Evolutionary conservation across 1,139 yeast species (phyloP), one percentile per base, ranked within the genome.

Genomic region (Candida sanyaensis): DNA sequence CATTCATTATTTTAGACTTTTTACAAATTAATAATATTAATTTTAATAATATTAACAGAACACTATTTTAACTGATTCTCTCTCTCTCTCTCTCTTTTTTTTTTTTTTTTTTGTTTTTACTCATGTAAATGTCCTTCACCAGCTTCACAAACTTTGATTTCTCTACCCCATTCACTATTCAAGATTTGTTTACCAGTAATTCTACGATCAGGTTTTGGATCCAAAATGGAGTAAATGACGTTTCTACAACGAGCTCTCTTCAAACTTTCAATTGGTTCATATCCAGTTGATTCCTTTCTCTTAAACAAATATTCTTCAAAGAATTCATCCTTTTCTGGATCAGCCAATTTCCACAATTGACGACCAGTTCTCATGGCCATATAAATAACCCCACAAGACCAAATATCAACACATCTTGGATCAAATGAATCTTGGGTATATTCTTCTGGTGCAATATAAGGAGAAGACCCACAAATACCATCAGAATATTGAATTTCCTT

Each of bases 351-450:
- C 99, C 99, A 93, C 49, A 93, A 69, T 60, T 92, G 96, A 48
- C 96, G 78, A 1, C 98, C 99, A 0, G 97, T 89, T 61, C 98
- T 78, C 98, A 93, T 92, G 8, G 97, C 97, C 97, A 93, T 91
- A 66, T 92, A 93, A 41, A 93, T 89, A 21, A 93, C 95, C 44
- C 98, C 99, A 66, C 96, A 86, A 0, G 98, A 88, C 99, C 99
- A 93, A 42, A 93, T 83, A 66, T 93, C 98, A 9, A 91, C 95
- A 13, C 93, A 82, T 42, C 98, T 73, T 2, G 98, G 95, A 64
- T 93, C 98, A 65, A 89, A 93, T 56, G 86, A 86, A 38, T 76
- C 73, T 42, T 78, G 81, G 2, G 80, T 78, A 63, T 85, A 93
- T 64, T 91, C 97, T 67, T 93, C 99, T 0, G 99, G 98, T 0